These are phyloP conservation scores for Durotheca rogersii DNA, from an alignment of 495 filamentous ascomycete species.

Conservation along the genomic window DNA sequence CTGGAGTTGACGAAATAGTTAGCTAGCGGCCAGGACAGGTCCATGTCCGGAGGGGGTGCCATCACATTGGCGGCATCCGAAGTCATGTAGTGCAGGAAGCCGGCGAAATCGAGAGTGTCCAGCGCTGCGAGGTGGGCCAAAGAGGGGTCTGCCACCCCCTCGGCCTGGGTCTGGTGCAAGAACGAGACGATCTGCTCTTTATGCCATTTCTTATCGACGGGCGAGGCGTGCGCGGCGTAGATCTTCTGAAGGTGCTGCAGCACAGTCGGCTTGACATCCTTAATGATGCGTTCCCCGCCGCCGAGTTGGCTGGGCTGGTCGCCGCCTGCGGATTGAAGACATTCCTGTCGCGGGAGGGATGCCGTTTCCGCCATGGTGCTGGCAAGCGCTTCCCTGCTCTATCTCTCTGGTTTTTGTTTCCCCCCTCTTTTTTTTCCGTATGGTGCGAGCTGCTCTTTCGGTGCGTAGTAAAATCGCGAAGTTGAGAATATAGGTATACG, in stretches of 20 bases:
- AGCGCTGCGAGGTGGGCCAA: conserved; percentile 39
- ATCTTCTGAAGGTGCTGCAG: conserved; percentile 42
- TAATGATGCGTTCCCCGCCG: conserved; percentile 30
- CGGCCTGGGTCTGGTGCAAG: conserved; percentile 39
- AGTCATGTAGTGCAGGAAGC: conserved; percentile 63
- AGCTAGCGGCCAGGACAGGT: conserved; percentile 67
- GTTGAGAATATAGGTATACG: too few relatives aligned
- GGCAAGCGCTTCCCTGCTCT: too few relatives aligned
- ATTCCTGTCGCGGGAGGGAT: conserved; percentile 22
- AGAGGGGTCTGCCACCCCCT: conserved; percentile 34
- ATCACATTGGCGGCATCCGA: conserved; percentile 52
- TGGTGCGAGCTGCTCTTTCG: too few relatives aligned
- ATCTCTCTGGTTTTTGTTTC: not conserved
- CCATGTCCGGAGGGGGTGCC: conserved; percentile 41
- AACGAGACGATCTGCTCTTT: conserved; percentile 41
- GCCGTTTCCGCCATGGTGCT: conserved; percentile 30
- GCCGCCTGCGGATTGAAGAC: conserved; percentile 39
- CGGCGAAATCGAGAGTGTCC: conserved; percentile 49
- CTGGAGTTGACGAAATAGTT: conserved; percentile 91
- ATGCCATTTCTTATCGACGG: conserved; percentile 36
- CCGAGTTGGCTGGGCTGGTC: conserved; percentile 41
- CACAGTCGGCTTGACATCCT: conserved; percentile 32
- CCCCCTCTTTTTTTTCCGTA: not conserved
- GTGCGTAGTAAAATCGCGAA: too few relatives aligned
- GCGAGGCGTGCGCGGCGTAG: conserved; percentile 38